Percentiles rank a stretch among this genome's conserved stretches.
These are phyloP conservation scores for Myxozyma neglecta DNA, from an alignment of 805 yeast genomes.

Conservation along the genomic window DNA sequence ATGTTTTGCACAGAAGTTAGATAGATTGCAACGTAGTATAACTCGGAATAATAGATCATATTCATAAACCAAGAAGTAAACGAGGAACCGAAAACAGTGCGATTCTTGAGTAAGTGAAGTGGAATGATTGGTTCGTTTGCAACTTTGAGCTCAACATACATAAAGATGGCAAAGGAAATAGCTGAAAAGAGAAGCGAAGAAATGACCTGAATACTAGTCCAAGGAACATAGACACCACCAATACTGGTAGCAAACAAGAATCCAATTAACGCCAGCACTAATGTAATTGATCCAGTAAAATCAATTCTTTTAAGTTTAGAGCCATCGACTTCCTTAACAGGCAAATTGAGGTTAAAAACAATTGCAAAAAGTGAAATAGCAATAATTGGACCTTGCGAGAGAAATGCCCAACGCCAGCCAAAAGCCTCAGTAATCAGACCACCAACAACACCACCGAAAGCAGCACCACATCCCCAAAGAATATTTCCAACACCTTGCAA, in stretches of 20 bases:
- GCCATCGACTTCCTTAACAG: conserved; percentile 17
- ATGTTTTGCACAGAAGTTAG: conserved; percentile 55
- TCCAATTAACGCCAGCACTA: conserved; percentile 57
- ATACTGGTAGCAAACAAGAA: conserved; percentile 65
- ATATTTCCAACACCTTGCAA: conserved; percentile 83
- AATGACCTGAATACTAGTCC: conserved; percentile 48
- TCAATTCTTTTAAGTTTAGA: conserved; percentile 61
- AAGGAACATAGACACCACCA: conserved; percentile 58
- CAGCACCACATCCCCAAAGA: conserved; percentile 73
- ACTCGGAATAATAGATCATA: conserved; percentile 61
- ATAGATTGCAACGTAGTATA: conserved; percentile 73
- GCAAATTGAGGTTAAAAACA: conserved; percentile 26
- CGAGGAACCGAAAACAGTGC: conserved; percentile 65
- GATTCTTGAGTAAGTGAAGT: conserved; percentile 52
- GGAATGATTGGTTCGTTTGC: conserved; percentile 71
- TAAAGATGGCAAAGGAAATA: conserved; percentile 44
- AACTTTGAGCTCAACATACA: conserved; percentile 50
- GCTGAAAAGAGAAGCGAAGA: conserved; percentile 41
- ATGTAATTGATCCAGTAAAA: conserved; percentile 57
- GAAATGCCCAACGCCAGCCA: conserved; percentile 63
- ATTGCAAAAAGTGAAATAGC: conserved; percentile 44
- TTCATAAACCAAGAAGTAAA: conserved; percentile 70
- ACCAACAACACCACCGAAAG: conserved; percentile 60
- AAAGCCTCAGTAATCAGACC: conserved; percentile 53
- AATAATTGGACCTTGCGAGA: conserved; percentile 44